phyloP scores from a whole-genome alignment of 2,329 filamentous ascomycete genomes.

The Cladophialophora immunda region DNA sequence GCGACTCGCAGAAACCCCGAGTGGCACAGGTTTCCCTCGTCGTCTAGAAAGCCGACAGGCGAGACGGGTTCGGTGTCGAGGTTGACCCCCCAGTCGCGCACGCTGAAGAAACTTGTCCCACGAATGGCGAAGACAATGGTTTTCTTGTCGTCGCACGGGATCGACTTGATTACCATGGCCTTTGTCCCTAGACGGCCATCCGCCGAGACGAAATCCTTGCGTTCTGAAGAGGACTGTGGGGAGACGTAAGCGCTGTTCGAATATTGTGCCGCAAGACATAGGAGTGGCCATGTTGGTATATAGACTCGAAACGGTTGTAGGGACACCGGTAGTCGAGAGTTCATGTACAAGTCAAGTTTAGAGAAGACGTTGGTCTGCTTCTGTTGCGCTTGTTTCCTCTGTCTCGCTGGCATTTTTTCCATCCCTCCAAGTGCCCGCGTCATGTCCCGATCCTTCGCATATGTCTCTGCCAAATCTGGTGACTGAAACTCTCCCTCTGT shows the following conservation, averaged over 20 bases:
- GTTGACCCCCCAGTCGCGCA: constrained; percentile 89
- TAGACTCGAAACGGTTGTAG: constrained; percentile 75
- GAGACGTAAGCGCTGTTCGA: constrained; percentile 77
- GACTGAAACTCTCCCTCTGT: constrained; percentile 10
- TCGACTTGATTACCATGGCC: constrained; percentile 83
- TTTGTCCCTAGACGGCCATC: constrained; percentile 80
- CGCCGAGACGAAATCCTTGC: constrained; percentile 73
- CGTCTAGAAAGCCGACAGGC: constrained; percentile 77
- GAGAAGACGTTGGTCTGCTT: constrained; percentile 69
- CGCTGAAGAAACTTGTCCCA: constrained; percentile 71
- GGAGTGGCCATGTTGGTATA: constrained; percentile 76
- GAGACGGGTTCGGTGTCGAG: constrained; percentile 73
- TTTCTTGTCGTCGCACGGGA: constrained; percentile 78
- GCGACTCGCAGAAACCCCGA: constrained; percentile 81
- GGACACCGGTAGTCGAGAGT: constrained; percentile 74
- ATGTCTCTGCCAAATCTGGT: constrained; percentile 15
- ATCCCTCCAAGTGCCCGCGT: constrained; percentile 5
- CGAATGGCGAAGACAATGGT: constrained; percentile 85
- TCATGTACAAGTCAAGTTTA: constrained; percentile 81
- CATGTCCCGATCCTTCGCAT: constrained; percentile 13
- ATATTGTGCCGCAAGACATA: constrained; percentile 81
- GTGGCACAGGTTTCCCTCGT: constrained; percentile 79
- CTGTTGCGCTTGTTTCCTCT: constrained; percentile 44
- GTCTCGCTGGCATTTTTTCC: constrained; percentile 12
- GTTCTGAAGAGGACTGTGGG: constrained; percentile 66